These are phyloP conservation scores for Tolypocladium capitatum DNA, from an alignment of 2,329 filamentous ascomycete species.

Conservation along the genomic window DNA sequence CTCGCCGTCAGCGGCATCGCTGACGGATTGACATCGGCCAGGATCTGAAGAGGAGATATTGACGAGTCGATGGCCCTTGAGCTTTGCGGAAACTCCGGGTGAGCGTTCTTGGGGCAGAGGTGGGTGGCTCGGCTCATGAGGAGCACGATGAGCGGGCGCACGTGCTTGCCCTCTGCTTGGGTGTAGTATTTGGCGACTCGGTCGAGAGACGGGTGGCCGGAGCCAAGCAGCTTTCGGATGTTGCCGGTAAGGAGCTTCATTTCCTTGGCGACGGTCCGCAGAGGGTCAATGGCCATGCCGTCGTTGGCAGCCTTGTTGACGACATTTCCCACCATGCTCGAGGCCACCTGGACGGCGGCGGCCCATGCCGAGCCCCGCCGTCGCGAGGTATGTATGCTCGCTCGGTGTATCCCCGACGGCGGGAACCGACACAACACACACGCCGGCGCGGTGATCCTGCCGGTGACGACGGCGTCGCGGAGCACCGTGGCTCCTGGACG, in stretches of 20 bases:
- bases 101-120: slow-evolving; percentile 49
- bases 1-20: slow-evolving; percentile 29
- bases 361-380: slow-evolving; percentile 54
- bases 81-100: slow-evolving; percentile 25
- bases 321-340: slow-evolving; percentile 58
- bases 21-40: slow-evolving; percentile 72
- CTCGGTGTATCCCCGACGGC: slow-evolving; percentile 12
- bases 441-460: slow-evolving; percentile 14
- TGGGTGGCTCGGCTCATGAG: slow-evolving; percentile 92
- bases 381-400: slow-evolving; percentile 28
- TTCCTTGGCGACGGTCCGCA: slow-evolving; percentile 85
- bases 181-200: slow-evolving; percentile 98
- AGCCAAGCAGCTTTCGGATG: slow-evolving; percentile 83
- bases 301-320: slow-evolving; percentile 48
- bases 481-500: slow-evolving; percentile 39
- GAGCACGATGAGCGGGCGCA: slow-evolving; percentile 85
- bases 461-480: slow-evolving; percentile 22
- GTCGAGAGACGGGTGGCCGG: slow-evolving; percentile 86
- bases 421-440: slow-evolving; percentile 20
- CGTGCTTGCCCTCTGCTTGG: slow-evolving; percentile 89
- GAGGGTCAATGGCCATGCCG: slow-evolving; percentile 69
- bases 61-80: slow-evolving; percentile 36
- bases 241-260: slow-evolving; percentile 93
- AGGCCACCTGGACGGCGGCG: slow-evolving; percentile 56
- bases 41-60: slow-evolving; percentile 41